A percentile compares a stretch with the other conserved stretches of the same genome.
Conservation (phyloP, 2,329 filamentous ascomycete species). For the Aureobasidium sp. region DNA sequence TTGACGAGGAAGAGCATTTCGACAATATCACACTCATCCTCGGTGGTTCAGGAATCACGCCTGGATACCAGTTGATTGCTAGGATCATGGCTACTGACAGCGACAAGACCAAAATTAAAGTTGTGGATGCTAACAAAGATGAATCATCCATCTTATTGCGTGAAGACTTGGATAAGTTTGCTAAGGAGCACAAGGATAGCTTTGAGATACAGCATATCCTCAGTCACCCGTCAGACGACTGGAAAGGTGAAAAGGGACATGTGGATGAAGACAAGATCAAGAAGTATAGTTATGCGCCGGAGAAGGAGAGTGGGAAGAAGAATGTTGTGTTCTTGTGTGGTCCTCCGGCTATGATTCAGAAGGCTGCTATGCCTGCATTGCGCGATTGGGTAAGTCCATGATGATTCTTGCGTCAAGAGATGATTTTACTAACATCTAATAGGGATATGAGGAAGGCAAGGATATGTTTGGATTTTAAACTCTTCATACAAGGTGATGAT, state of each 20-base stretch:
- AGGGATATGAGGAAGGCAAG: slow-evolving; percentile 35
- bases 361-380: slow-evolving; percentile 42
- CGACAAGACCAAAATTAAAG: slow-evolving; percentile 32
- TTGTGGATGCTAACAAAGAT: slow-evolving; percentile 42
- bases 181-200: slow-evolving; percentile 29
- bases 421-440: neutral
- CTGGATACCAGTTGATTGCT: slow-evolving; percentile 43
- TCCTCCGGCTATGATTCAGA: slow-evolving; percentile 43
- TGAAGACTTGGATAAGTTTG: slow-evolving; percentile 35
- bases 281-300: slow-evolving; percentile 34
- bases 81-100: slow-evolving; percentile 29
- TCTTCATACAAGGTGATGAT: no score
- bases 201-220: slow-evolving; percentile 41
- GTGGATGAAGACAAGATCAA: slow-evolving; percentile 35
- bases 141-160: slow-evolving; percentile 40
- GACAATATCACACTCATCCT: slow-evolving; percentile 40
- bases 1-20: slow-evolving; percentile 35
- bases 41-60: slow-evolving; percentile 44
- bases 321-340: slow-evolving; percentile 42
- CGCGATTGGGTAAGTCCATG: slow-evolving; percentile 20
- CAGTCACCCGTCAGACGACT: slow-evolving; percentile 35
- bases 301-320: slow-evolving; percentile 19
- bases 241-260: slow-evolving; percentile 39
- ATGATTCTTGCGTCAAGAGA: neutral
- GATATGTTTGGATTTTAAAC: slow-evolving; percentile 37